These are phyloP conservation scores for Diplosphaera chodatii DNA, from an alignment of 139 green algal species.

Conservation along the genomic window DNA sequence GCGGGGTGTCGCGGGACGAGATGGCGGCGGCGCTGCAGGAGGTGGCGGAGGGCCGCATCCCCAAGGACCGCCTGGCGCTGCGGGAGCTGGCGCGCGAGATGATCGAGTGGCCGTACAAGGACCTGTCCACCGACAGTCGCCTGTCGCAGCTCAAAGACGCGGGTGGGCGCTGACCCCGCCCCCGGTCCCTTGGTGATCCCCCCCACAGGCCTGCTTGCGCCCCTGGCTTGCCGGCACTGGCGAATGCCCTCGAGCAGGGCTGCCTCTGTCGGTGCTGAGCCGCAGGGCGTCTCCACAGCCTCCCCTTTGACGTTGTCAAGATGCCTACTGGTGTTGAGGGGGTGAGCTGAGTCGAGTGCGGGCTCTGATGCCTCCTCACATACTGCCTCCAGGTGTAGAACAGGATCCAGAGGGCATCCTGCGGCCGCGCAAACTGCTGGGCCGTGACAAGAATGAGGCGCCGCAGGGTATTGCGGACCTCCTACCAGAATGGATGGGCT, in stretches of 20 bases:
- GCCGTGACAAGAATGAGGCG: conserved; percentile 38
- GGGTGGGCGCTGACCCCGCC: background rate
- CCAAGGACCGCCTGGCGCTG: conserved; percentile 79
- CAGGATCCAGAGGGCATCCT: background rate
- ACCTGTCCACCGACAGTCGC: conserved; percentile 1
- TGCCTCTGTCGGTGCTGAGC: too few species aligned
- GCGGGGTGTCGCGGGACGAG: conserved; percentile 77
- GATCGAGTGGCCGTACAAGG: conserved; percentile 56
- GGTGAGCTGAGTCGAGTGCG: too few species aligned
- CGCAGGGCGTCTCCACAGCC: too few species aligned
- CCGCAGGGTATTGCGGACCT: conserved; percentile 54
- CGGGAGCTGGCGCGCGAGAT: conserved; percentile 76
- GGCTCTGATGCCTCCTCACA: too few species aligned
- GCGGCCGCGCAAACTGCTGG: background rate
- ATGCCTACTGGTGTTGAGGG: too few species aligned
- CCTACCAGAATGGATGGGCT: conserved; percentile 81
- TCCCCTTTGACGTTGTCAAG: too few species aligned
- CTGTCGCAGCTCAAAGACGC: background rate
- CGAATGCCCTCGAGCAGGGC: too few species aligned
- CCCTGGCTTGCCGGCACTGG: too few species aligned
- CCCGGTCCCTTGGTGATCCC: too few species aligned
- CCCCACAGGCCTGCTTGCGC: too few species aligned
- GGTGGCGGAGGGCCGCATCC: conserved; percentile 69
- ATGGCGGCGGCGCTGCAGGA: conserved; percentile 74
- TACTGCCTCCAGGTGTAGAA: too few species aligned